Conservation (phyloP, 2,329 filamentous ascomycete species). For the Thermothelomyces thermophilus region DNA sequence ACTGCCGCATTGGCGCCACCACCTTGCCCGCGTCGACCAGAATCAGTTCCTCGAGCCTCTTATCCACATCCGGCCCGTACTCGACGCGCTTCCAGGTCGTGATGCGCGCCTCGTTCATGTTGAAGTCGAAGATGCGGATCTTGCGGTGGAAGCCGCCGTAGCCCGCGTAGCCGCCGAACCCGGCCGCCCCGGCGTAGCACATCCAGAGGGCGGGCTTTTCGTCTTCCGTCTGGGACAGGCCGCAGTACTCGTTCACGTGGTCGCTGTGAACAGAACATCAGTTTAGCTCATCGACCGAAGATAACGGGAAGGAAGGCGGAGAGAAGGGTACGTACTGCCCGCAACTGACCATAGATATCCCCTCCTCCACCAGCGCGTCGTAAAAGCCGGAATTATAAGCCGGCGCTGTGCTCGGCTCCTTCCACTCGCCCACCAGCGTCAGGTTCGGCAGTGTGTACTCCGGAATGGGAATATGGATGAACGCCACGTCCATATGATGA, state of each 20-base stretch:
- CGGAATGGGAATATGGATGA: constrained; percentile 93
- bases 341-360: constrained; percentile 79
- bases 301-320: neutral
- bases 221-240: constrained; percentile 53
- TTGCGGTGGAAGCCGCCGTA: constrained; percentile 81
- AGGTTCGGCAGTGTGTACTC: constrained; percentile 67
- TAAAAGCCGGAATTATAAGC: constrained; percentile 88
- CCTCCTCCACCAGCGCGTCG: constrained; percentile 79
- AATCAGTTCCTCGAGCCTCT: constrained; percentile 55
- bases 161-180: constrained; percentile 91
- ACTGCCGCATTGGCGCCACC: constrained; percentile 29
- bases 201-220: constrained; percentile 79
- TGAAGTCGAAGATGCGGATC: constrained; percentile 84
- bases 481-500: constrained; percentile 90
- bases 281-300: too few relatives aligned
- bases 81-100: constrained; percentile 90
- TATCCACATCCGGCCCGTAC: constrained; percentile 57
- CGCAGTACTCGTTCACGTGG: constrained; percentile 95
- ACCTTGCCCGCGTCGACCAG: constrained; percentile 57
- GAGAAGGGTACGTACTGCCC: constrained; percentile 60
- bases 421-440: constrained; percentile 62
- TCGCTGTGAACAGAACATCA: constrained; percentile 58
- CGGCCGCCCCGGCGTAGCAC: constrained; percentile 90
- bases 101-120: constrained; percentile 83
- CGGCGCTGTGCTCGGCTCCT: constrained; percentile 80